Evolutionary conservation across 2,329 filamentous ascomycete genomes (phyloP), one percentile per base, ranked within the genome.

Genomic region (Pyrenophora teres): DNA sequence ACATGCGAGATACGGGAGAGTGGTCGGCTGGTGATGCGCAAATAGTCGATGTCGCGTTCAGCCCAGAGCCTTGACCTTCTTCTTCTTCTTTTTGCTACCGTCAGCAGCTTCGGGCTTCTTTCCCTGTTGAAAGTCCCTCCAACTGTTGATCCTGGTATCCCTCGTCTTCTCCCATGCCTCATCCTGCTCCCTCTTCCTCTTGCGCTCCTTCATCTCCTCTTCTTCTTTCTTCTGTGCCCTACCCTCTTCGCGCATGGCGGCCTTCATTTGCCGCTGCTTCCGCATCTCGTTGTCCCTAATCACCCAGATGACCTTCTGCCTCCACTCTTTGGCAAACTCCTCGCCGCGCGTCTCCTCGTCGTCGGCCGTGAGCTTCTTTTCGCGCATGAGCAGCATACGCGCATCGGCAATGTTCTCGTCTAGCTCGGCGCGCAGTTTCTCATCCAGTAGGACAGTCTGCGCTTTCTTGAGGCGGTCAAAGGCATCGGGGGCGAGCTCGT

Each of bases 391-490:
- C 36, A 99, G 84, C 84, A 94, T 93, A 67, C 94, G 91, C 41
- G 94, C 94, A 74, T 99, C 94, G 32, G 93, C 89, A 64, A 97
- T 97, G 63, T 90, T 89, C 76, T 97, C 94, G 78, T 99, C 94
- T 1, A 99, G 86, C 31, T 85, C 83, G 56, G 83, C 84, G 54
- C 94, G 91, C 70, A 90, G 84, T 77, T 97, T 97, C 79, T 97
- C 93, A 74, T 99, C 94, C 79, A 96, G 88, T 4, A 99, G 84
- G 65, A 90, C 85, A 2, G 87, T 89, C 71, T 97, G 92, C 0
- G 94, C 94, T 76, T 97, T 97, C 70, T 96, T 96, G 23, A 99
- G 83, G 8, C 93, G 87, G 76, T 99, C 94, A 71, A 99, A 99
- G 60, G 94, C 94, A 67, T 97, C 94, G 3, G 94, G 93, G 0